Evolutionary conservation across 768 basidiomycete species (phyloP).

Genomic region (Cystofilobasidium bisporidii): DNA sequence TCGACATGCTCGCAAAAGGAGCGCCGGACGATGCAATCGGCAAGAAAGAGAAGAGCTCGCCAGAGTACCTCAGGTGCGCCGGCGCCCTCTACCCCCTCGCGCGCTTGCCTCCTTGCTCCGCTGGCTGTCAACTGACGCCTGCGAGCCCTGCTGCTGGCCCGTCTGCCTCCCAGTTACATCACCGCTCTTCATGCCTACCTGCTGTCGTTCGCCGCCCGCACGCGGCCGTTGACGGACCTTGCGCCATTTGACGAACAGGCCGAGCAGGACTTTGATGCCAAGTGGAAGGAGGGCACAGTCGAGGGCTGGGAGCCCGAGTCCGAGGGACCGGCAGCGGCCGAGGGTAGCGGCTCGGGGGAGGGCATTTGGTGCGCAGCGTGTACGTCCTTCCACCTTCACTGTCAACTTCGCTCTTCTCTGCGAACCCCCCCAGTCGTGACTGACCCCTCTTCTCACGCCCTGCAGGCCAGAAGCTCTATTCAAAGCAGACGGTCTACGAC

Average conservation of each 20-base stretch:
- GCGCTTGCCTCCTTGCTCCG: neutral
- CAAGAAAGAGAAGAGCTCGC: slow-evolving; percentile 36
- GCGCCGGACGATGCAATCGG: slow-evolving; percentile 44
- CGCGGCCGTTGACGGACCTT: slow-evolving; percentile 70
- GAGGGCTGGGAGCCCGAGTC: slow-evolving; percentile 59
- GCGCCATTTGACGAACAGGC: slow-evolving; percentile 57
- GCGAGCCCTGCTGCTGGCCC: neutral
- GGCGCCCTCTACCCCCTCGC: neutral
- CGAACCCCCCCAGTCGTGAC: no score
- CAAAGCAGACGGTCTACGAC: slow-evolving; percentile 96
- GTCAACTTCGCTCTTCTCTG: neutral
- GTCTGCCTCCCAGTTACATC: slow-evolving; percentile 57
- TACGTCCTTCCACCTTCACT: slow-evolving; percentile 45
- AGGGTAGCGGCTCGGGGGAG: slow-evolving; percentile 44
- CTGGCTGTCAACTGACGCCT: neutral
- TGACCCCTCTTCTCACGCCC: slow-evolving; percentile 5
- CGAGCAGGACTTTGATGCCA: slow-evolving; percentile 59
- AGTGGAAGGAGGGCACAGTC: slow-evolving; percentile 71
- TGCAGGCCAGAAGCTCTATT: slow-evolving; percentile 83
- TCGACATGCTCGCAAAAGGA: slow-evolving; percentile 68
- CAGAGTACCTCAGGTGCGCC: slow-evolving; percentile 34
- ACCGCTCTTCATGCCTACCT: slow-evolving; percentile 72
- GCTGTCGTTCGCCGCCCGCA: slow-evolving; percentile 71
- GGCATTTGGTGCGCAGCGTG: slow-evolving; percentile 93
- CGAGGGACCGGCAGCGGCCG: slow-evolving; percentile 33